Base-by-base conservation (phyloP, 2,329 filamentous ascomycete species). In the Aspergillus sclerotialis region DNA sequence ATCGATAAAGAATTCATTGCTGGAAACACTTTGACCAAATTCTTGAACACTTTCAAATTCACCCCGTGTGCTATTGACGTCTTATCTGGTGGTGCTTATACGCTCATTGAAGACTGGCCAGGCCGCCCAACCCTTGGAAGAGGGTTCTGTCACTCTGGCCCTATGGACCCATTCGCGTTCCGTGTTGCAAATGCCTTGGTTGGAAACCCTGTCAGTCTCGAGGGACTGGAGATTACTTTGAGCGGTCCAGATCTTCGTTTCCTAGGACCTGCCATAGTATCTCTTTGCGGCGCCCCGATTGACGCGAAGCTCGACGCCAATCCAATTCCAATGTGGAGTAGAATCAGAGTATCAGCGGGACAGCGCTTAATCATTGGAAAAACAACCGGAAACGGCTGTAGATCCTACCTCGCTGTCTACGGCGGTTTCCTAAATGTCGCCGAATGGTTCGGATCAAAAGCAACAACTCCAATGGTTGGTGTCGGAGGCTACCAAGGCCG, bases 401-500 rank as follows among this genome's bases (percentile, higher is more conserved):
- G 78, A 32, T 63, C 69, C 2, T 81, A 80, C 46, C 63, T 81
- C 1, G 75, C 75, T 4, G 61, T 81, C 2, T 64, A 67, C 33
- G 73, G 74, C 6, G 74, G 74, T 0, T 67, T 78, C 35, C 67
- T 69, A 2, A 59, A 57, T n/a, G 64, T 79, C 1, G 70, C 75
- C 9, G 57, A 67, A 4, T 78, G 72, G 52, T 76, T 79, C 35
- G 71, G 70, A 2, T 76, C 72, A 12, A 80, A 79, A 45, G 69
- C 73, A 0, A 80, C 76, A 0, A 69, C 69, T 16, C 75, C 76
- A 1, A 61, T 74, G 32, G 69, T 78, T 11, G 69, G 64, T 0
- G 69, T 79, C 13, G 76, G 76, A 15, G 76, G 76, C 0, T 74
- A 76, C 28, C 76, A 80, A 53, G 76, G 75, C 4, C 62, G 76